Evolutionary conservation across 768 basidiomycete genomes (phyloP).

Genomic region (Lentinula raphanica): DNA sequence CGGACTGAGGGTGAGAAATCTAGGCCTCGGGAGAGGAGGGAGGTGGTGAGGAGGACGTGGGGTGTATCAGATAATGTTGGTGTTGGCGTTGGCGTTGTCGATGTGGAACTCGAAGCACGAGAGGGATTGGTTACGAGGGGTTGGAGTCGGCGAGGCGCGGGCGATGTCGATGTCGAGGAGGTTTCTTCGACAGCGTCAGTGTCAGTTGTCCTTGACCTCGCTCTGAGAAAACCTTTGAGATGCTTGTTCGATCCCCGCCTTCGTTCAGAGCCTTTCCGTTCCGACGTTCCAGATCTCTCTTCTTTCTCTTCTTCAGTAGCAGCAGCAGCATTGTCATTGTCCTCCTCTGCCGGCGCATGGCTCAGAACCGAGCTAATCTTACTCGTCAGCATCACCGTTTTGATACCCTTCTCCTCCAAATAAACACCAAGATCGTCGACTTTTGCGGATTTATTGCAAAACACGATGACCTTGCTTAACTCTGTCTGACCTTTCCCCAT

Average conservation of each 20-base stretch:
- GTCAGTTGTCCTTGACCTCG: neutral
- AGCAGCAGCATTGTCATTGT: neutral
- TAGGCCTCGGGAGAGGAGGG: constrained; percentile 83
- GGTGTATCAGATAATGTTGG: constrained; percentile 29
- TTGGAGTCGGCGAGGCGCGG: constrained; percentile 4
- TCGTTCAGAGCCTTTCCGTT: constrained; percentile 23
- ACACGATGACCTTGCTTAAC: constrained; percentile 71
- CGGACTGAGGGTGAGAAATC: constrained; percentile 77
- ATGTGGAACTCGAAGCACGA: neutral
- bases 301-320: neutral
- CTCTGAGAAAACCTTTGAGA: constrained; percentile 63
- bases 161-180: neutral
- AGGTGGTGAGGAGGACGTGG: constrained; percentile 82
- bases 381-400: constrained; percentile 62
- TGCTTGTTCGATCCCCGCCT: constrained; percentile 69
- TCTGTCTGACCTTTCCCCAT: constrained; percentile 16
- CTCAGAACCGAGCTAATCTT: constrained; percentile 26
- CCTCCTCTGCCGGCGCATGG: neutral
- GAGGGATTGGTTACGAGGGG: neutral
- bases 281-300: neutral
- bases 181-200: neutral
- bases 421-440: constrained; percentile 58
- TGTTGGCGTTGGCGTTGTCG: constrained; percentile 13
- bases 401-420: constrained; percentile 56
- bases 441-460: constrained; percentile 73